Conservation (phyloP, 2,329 filamentous ascomycete genomes). For the Atkinsonella texensis region DNA sequence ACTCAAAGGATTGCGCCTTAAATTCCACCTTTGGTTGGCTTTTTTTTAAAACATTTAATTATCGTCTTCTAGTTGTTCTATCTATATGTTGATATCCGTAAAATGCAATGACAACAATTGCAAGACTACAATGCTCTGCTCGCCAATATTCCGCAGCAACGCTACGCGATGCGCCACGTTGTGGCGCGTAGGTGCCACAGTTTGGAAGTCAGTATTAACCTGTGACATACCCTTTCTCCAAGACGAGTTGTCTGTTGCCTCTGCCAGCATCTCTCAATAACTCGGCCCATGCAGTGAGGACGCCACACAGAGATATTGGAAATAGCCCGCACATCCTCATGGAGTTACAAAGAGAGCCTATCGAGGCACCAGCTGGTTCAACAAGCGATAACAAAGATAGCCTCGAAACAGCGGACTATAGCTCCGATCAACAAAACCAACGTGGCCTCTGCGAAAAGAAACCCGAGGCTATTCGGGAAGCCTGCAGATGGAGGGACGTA, state of each 20-base stretch:
- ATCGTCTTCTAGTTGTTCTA: neutral
- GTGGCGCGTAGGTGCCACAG: neutral
- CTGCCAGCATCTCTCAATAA: neutral
- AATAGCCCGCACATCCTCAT: conserved; percentile 5
- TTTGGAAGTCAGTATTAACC: too few species aligned
- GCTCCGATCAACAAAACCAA: conserved; percentile 1
- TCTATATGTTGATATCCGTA: neutral
- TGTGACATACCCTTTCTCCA: neutral
- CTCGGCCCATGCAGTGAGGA: neutral
- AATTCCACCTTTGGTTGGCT: too few species aligned
- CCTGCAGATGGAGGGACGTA: conserved; percentile 48
- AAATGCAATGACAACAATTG: too few species aligned
- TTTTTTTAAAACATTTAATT: neutral
- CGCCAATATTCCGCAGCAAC: too few species aligned
- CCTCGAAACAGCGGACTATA: conserved; percentile 7
- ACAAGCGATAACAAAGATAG: neutral
- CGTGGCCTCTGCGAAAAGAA: neutral
- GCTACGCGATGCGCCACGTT: neutral
- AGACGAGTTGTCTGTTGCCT: neutral
- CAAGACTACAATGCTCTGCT: neutral
- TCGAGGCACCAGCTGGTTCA: conserved; percentile 6
- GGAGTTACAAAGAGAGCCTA: conserved; percentile 6
- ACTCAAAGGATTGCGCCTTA: too few species aligned
- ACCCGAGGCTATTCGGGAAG: conserved; percentile 28
- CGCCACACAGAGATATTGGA: neutral